These are phyloP conservation scores for Saccharum officinarum DNA, from an alignment of 176 grass and related monocot species.

Conservation along the genomic window DNA sequence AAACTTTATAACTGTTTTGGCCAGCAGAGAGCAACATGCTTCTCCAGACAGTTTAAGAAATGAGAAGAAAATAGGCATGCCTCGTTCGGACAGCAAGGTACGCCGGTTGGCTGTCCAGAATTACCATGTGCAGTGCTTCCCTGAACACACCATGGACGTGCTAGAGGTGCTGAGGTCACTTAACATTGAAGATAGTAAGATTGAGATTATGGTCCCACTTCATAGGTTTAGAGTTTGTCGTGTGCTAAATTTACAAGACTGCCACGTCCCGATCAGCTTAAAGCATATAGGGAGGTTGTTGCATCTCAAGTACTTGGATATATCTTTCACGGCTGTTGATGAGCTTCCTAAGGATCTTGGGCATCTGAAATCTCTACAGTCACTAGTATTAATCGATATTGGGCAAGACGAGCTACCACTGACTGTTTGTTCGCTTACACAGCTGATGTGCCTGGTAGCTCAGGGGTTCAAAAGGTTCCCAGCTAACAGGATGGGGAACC, in stretches of 20 bases:
- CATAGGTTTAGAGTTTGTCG: background rate
- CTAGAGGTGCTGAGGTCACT: background rate
- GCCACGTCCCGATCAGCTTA: background rate
- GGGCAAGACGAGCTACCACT: background rate
- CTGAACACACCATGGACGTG: background rate
- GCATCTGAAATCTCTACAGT: background rate
- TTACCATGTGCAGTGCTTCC: background rate
- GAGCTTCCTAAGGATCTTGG: background rate
- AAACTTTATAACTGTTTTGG: background rate
- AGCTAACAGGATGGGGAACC: background rate
- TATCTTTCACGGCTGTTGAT: background rate
- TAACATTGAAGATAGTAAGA: background rate
- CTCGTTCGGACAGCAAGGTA: background rate
- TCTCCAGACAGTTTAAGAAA: background rate
- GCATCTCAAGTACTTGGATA: background rate
- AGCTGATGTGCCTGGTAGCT: background rate
- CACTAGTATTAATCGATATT: background rate
- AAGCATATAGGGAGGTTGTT: background rate
- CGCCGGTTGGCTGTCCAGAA: background rate
- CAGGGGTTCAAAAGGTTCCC: background rate
- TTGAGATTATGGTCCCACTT: background rate
- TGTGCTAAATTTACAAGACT: rapidly evolving
- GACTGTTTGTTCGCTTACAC: background rate
- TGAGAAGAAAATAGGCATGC: background rate
- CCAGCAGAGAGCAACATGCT: background rate